Evolutionary conservation across 176 grass and related monocot genomes (phyloP).

Genomic region (Oryza longistaminata): DNA sequence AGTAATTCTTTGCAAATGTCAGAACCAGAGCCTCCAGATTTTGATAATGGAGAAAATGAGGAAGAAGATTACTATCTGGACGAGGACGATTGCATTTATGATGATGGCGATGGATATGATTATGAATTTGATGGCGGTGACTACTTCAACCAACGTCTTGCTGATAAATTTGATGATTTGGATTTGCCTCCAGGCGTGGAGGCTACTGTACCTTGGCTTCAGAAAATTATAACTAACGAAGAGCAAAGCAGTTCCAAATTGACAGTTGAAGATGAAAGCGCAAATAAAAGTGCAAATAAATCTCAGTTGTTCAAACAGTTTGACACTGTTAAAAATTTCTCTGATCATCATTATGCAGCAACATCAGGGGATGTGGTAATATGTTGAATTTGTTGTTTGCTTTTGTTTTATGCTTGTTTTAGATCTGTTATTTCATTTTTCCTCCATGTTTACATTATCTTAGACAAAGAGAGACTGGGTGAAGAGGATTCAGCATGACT

Average conservation of each 20-base stretch:
- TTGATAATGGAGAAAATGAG: constrained; percentile 29
- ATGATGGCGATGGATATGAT: constrained; percentile 41
- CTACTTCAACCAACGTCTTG: constrained; percentile 59
- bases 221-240: constrained; percentile 35
- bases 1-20: constrained; percentile 29
- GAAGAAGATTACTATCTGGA: constrained; percentile 70
- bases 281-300: constrained; percentile 59
- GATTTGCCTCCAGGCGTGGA: constrained; percentile 82
- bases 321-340: constrained; percentile 69
- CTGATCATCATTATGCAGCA: constrained; percentile 63
- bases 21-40: constrained; percentile 30
- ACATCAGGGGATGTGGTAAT: constrained; percentile 43
- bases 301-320: constrained; percentile 72
- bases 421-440: neutral
- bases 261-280: constrained; percentile 54
- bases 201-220: constrained; percentile 69
- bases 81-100: constrained; percentile 41
- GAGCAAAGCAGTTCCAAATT: constrained; percentile 2
- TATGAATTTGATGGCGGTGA: constrained; percentile 54
- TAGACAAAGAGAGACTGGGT: constrained; percentile 72
- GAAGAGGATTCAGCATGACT: constrained; percentile 87
- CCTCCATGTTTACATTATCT: constrained; percentile 1
- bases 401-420: constrained; percentile 31
- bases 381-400: constrained; percentile 12
- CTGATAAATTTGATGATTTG: constrained; percentile 79